Base-by-base conservation (phyloP, 2,329 filamentous ascomycete species). In the Sarocladiaceae sp. region DNA sequence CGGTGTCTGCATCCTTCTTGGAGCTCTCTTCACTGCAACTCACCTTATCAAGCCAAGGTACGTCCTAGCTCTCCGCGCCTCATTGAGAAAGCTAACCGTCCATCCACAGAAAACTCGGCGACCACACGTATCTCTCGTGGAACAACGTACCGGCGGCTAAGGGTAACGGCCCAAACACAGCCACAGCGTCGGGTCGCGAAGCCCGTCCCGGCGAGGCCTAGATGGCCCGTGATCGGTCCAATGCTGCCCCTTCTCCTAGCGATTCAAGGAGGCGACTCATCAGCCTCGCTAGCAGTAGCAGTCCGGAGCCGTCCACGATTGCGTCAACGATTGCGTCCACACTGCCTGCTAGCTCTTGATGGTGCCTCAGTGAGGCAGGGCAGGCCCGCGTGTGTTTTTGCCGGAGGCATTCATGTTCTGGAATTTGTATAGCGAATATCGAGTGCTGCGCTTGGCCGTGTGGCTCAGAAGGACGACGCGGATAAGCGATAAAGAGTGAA, bases 111-210 rank as follows among this genome's bases (percentile, higher is more conserved):
- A 98, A 97, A 85, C 78, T 98, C 33, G 93, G 93, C 49, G 93
- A 98, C 63, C 93, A 97, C 65, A 96, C 89, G 7, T 97, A 98
- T 63, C 76, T 98, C 40, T 93, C 88, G 19, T 98, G 93, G 93
- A 96, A 97, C 63, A 79, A 80, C 47, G 68, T 67, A 1, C 72
- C 74, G 2, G 53, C 65, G n/a, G 52, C 63, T 49, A 70, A 71
- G 56, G 56, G 64, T 13, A 19, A 58, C 9, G 65, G 65, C 27
- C 62, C 68, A 20, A 57, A 61, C 45, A 63, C 68, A 12, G 72
- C 66, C 48, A 61, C 70, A 56, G 69, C 73, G 21, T 69, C 71
- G 19, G 80, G 82, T 48, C 78, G 83, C 50, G 74, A 82, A 45
- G 46, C 72, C 49, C 72, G 68, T 53, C 63, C 64, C 48, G 62